These are phyloP conservation scores for Aspergillus pseudoglaucus DNA, from an alignment of 2,329 filamentous ascomycete genomes.

Conservation along the genomic window DNA sequence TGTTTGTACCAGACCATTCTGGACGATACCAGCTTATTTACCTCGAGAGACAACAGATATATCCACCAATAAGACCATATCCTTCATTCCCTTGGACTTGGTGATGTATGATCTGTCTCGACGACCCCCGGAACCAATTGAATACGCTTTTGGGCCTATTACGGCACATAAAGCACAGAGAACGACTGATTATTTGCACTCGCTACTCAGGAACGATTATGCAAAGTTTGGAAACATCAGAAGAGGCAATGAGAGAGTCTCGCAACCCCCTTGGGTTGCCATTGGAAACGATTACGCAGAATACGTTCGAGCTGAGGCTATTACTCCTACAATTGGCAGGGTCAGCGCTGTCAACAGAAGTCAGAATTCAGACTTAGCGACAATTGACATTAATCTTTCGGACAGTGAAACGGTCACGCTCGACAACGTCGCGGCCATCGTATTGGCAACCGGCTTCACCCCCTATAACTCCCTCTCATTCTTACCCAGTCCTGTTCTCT, in stretches of 20 bases:
- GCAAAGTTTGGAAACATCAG: conserved; percentile 31
- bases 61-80: conserved; percentile 37
- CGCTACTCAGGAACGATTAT: conserved; percentile 42
- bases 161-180: conserved; percentile 50
- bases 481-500: conserved; percentile 51
- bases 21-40: conserved; percentile 57
- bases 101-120: conserved; percentile 63
- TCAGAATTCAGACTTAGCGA: conserved; percentile 3
- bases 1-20: conserved; percentile 62
- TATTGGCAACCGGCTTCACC: conserved; percentile 71
- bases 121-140: conserved; percentile 52
- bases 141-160: conserved; percentile 60
- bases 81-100: conserved; percentile 68
- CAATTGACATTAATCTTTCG: conserved; percentile 31
- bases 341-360: conserved; percentile 11
- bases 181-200: conserved; percentile 45
- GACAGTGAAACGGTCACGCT: conserved; percentile 40
- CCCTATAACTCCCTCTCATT: conserved; percentile 59
- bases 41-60: conserved; percentile 16
- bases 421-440: conserved; percentile 56
- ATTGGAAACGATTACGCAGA: conserved; percentile 68
- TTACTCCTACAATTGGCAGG: conserved; percentile 46
- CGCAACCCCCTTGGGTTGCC: conserved; percentile 58
- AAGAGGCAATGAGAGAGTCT: conserved; percentile 29
- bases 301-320: conserved; percentile 62